Evolutionary conservation across 129 eudicot species (phyloP), one percentile per base, ranked within the genome.

Genomic region (Tanacetum coccineum): DNA sequence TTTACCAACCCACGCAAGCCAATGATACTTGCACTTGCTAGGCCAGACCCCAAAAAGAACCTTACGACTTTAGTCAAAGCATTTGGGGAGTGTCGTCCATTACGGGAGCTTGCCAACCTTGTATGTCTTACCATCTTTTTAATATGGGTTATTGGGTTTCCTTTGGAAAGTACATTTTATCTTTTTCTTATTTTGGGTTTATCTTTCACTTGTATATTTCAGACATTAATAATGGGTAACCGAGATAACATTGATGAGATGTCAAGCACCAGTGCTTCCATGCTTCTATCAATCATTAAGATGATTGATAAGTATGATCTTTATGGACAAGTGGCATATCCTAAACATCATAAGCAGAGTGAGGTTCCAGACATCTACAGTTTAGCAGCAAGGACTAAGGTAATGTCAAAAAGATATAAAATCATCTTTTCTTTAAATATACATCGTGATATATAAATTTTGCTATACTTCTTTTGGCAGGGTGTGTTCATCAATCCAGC

Each of bases 401-500:
- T 93, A 82, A 18, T 13, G 14, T 30, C 32, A 21, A 3, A 12
- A 47, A 46, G 61, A 57, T 28, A 49, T 44, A 46, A 13, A 47
- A 14, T 39, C 44, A 40, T 50, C 53, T 21, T 4, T n/a, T 11
- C 36, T 0, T 3, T 39, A 15, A 11, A 42, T 13, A 22, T 20
- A 25, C 44, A 36, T 15, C 48, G 4, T 76, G 72, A 61, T 32
- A 25, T 74, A 21, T 49, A 14, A 48, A 55, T 52, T 11, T 75
- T 1, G 44, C 25, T 46, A 62, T 65, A 17, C 44, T n/a, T 62
- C 30, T 73, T 44, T 74, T 44, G 67, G 66, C 95, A 94, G 99
- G 99, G 99, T 30, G 99, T 94, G 65, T 94, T 94, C 59, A 94
- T 94, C 60, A 94, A 94, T 79, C 99, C 99, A 9, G 99, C 99